Evolutionary conservation across 2,329 filamentous ascomycete species (phyloP), one percentile per base, ranked within the genome.

Genomic region (Hymenoscyphus occultus): DNA sequence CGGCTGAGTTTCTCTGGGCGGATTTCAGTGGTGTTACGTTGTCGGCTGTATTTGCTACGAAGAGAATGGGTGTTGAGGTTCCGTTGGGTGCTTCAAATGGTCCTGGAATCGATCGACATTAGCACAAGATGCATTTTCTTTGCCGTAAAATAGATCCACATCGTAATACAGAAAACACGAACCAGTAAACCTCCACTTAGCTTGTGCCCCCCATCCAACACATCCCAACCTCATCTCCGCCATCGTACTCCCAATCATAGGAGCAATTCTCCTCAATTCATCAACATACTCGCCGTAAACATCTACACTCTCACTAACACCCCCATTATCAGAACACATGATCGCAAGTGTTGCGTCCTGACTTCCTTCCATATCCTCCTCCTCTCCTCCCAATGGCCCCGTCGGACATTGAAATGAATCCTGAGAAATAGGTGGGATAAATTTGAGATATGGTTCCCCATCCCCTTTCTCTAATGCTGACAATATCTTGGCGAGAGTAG

Each of bases 191-290:
- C 68, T 63, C 69, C 71, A 74, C 62, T 76, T 78, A 0, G 76
- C 72, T 45, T 72, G 66, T 1, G 72, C 61, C 4, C 66, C 73
- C 68, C 77, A 73, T 2, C 75, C 76, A 9, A 76, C 65, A 64
- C 77, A 79, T 1, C 62, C 72, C 60, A 78, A 67, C 59, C 73
- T 77, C 68, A 69, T 79, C 3, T 77, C 72, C 0, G 78, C 75
- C 65, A 81, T 80, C 6, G 79, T 75, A 0, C 79, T 80, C 0
- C 83, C 83, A 0, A 79, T 77, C 14, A 76, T 76, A 1, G 71
- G 73, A 67, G 81, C 83, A 7, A 80, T 75, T 0, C 72, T 65
- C 22, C 71, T 42, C 5, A 74, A 39, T 5, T 59, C 62, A 5
- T 67, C 60, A 0, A 71, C 64, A 60, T 76, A 76, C 2, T 39